Conservation (phyloP, 306 rosid species). For the barrel medic (Medicago truncatula) region DNA sequence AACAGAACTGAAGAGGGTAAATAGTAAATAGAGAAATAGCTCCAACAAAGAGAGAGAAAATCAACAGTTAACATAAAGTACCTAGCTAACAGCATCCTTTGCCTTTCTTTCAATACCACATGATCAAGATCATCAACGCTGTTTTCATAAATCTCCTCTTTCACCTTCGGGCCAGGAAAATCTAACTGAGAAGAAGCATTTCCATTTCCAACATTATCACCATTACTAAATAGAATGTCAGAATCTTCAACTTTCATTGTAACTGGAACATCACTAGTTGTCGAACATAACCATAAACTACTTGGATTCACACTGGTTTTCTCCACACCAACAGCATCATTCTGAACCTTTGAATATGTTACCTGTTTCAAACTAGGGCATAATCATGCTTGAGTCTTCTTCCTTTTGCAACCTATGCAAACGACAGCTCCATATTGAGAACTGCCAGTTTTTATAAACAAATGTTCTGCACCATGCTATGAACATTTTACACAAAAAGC, state of each 20-base stretch:
- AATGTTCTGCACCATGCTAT: conserved; percentile 19
- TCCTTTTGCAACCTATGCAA: conserved; percentile 36
- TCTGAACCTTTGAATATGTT: conserved; percentile 22
- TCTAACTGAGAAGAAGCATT: conserved; percentile 42
- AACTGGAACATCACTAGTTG: conserved; percentile 44
- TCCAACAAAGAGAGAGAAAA: conserved; percentile 21
- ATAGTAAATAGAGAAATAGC: neutral
- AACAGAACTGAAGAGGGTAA: conserved; percentile 7
- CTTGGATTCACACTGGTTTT: conserved; percentile 32
- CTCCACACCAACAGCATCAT: conserved; percentile 36
- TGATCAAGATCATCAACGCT: conserved; percentile 64
- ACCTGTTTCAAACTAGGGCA: conserved; percentile 51
- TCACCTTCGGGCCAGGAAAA: conserved; percentile 40
- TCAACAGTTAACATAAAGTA: conserved; percentile 43
- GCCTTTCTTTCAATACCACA: conserved; percentile 68
- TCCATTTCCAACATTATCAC: conserved; percentile 43
- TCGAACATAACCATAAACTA: conserved; percentile 34
- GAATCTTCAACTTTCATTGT: conserved; percentile 50
- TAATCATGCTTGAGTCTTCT: conserved; percentile 42
- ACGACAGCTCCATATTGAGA: conserved; percentile 34
- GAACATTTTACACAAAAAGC: neutral
- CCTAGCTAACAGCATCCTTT: conserved; percentile 72
- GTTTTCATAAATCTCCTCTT: conserved; percentile 55
- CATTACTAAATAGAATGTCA: conserved; percentile 41
- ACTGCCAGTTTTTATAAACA: conserved; percentile 30